phyloP scores from a whole-genome alignment of 371 early-diverging fungal genomes.

The Capillidium heterosporum region DNA sequence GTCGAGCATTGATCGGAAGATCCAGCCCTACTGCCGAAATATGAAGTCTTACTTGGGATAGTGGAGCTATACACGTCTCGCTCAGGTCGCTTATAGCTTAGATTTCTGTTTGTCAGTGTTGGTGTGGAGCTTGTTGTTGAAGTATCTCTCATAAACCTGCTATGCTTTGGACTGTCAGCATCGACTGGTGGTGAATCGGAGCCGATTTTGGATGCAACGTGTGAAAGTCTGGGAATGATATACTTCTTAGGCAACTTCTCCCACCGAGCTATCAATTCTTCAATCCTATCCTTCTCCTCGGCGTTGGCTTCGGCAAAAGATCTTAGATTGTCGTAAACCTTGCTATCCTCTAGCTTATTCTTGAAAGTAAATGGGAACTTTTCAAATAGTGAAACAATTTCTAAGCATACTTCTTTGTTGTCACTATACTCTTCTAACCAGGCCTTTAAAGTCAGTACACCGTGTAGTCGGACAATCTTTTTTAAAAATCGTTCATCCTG shows the following conservation, averaged over 20 bases:
- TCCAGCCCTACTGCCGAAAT: too few relatives aligned
- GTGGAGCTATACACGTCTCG: background rate
- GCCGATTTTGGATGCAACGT: background rate
- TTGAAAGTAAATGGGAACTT: background rate
- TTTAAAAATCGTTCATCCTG: background rate
- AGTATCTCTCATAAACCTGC: background rate
- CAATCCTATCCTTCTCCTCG: background rate
- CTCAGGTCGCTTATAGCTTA: background rate
- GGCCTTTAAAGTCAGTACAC: background rate
- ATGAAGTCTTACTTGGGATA: background rate
- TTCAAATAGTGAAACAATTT: background rate
- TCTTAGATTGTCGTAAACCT: background rate
- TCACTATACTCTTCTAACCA: background rate
- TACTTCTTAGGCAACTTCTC: conserved; percentile 13
- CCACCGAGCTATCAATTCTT: conserved; percentile 15
- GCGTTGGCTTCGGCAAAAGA: background rate
- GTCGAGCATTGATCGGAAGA: too few relatives aligned
- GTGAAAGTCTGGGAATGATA: background rate
- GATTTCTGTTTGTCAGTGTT: background rate
- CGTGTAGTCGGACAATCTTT: conserved; percentile 6
- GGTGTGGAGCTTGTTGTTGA: background rate
- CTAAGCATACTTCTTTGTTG: background rate
- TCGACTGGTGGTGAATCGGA: background rate
- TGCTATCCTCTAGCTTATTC: background rate
- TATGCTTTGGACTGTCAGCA: background rate